These are phyloP conservation scores for Przewalskia tangutica DNA, from an alignment of 257 asterid genomes.

Conservation along the genomic window DNA sequence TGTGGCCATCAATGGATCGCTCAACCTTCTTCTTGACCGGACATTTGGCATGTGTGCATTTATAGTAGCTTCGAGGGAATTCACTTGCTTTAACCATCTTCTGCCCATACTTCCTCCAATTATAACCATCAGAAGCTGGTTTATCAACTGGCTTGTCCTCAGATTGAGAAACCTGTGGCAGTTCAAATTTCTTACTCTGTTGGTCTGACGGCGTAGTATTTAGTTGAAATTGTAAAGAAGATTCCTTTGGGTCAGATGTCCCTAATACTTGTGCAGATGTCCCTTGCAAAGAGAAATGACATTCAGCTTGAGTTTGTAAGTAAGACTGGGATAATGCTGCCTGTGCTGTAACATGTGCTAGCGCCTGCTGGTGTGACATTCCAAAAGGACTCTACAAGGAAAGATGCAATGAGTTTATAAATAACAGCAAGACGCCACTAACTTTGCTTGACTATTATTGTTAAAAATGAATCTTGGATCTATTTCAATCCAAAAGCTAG, in stretches of 20 bases:
- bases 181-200: constrained; percentile 26
- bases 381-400: constrained; percentile 87
- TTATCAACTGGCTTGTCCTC: constrained; percentile 47
- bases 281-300: constrained; percentile 23
- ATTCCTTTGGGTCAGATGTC: not conserved
- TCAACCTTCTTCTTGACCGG: constrained; percentile 95
- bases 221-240: constrained; percentile 16
- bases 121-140: constrained; percentile 80
- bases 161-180: constrained; percentile 41
- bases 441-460: not conserved
- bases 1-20: constrained; percentile 54
- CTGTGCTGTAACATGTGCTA: constrained; percentile 97
- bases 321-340: constrained; percentile 72
- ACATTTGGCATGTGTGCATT: constrained; percentile 59
- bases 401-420: not conserved
- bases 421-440: not conserved
- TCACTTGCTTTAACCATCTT: constrained; percentile 83
- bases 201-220: constrained; percentile 16
- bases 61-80: constrained; percentile 90
- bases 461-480: not conserved
- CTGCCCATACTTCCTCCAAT: constrained; percentile 99
- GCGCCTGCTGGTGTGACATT: constrained; percentile 96
- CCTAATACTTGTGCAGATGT: constrained; percentile 7
- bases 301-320: constrained; percentile 45
- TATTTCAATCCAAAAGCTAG: not conserved